A percentile compares a stretch with the other conserved stretches of the same genome.
Conservation (phyloP, 306 rosid genomes). For the Urtica urens region DNA sequence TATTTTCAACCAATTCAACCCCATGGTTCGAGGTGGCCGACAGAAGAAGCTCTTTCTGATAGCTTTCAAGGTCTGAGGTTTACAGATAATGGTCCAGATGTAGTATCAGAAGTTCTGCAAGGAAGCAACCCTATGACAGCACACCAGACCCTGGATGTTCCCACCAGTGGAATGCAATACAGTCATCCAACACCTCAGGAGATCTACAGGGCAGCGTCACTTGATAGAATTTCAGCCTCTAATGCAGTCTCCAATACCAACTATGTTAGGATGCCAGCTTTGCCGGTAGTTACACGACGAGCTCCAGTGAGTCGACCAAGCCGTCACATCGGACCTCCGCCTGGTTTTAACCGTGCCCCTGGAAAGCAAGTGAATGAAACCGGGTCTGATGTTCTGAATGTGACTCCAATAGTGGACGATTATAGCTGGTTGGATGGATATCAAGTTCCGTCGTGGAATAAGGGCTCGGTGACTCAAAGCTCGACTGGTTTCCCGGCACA, state of each 20-base stretch:
- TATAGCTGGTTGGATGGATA: conserved; percentile 99
- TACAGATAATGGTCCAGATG: conserved; percentile 46
- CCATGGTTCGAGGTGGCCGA: conserved; percentile 38
- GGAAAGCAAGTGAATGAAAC: conserved; percentile 43
- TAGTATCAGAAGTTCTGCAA: conserved; percentile 37
- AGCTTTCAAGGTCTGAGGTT: conserved; percentile 52
- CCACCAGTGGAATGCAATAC: conserved; percentile 22
- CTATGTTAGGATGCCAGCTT: conserved; percentile 26
- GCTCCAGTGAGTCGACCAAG: conserved; percentile 70
- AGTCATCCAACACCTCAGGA: conserved; percentile 40
- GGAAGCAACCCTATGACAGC: conserved; percentile 23
- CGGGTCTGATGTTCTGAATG: conserved; percentile 34
- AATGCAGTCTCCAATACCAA: conserved; percentile 24
- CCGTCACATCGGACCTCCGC: conserved; percentile 92
- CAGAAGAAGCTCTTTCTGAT: conserved; percentile 41
- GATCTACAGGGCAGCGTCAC: conserved; percentile 28
- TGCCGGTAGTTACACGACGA: conserved; percentile 36
- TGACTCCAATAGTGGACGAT: conserved; percentile 63
- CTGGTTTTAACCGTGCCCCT: conserved; percentile 69
- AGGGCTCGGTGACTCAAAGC: conserved; percentile 30
- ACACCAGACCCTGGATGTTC: conserved; percentile 35
- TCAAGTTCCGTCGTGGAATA: conserved; percentile 44
- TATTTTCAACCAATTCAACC: conserved; percentile 41
- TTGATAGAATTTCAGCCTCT: conserved; percentile 31
- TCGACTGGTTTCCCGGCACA: conserved; percentile 29